Evolutionary conservation across 306 rosid species (phyloP), one percentile per base, ranked within the genome.

Genomic region (Vigna mungo): DNA sequence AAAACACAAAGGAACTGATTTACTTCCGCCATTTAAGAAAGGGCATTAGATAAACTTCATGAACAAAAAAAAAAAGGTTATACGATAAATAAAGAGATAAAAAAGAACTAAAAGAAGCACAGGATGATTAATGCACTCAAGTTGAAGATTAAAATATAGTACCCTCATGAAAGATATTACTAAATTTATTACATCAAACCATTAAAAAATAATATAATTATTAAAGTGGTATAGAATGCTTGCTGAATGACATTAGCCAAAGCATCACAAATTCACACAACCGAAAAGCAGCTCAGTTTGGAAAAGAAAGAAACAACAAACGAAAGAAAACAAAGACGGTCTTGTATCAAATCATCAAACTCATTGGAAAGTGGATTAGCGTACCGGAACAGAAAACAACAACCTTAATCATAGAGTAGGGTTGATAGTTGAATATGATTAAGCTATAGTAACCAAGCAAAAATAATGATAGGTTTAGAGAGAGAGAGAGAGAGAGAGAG

Each of bases 341-440:
- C 51, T 52, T 30, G 63, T 63, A 69, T 75, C 55, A 72, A 61
- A 63, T 44, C 17, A 48, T 74, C 11, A 16, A 66, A 32, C 30
- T 21, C 15, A 17, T 54, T 30, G 34, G 2, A 7, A 65, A 43
- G 72, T 13, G 49, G 27, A 21, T 44, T 34, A 51, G 72, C 8
- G 77, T 25, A 68, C 64, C 17, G 49, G 58, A 12, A 59, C 41
- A 68, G 52, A 39, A 14, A n/a, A 25, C 43, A 43, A 36, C 7
- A 36, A 36, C 41, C 7, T 18, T 36, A 51, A 71, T 68, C 36
- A 55, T 59, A 44, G 66, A 64, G 23, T 12, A 53, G 34, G 36
- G 9, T 69, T 55, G 37, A 36, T 76, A 34, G 5, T 58, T 9
- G 21, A 46, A 37, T 1, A 16, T 11, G 67, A 68, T 67, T 8